Base-by-base conservation (phyloP, 176 grass and related monocot genomes). In the Musa beccarii region DNA sequence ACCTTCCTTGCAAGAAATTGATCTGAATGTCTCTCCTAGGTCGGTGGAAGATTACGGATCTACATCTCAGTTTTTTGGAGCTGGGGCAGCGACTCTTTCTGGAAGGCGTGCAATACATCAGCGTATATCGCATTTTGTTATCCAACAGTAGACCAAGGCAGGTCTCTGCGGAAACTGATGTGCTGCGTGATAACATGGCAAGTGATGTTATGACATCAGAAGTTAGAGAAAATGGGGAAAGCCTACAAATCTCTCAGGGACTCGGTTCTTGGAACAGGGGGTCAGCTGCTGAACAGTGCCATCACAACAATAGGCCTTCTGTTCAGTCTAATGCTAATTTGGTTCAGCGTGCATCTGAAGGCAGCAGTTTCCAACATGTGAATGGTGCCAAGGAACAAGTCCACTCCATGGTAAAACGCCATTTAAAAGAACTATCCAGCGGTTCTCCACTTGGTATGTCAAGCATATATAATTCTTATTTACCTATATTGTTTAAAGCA, bases 21-120 rank as follows among this genome's bases (percentile, higher is more conserved):
- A 98, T 88, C 76, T 98, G 61, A 98, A 98, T 89, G 75, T 83
- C 52, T 83, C 82, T 29, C 94, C 94, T 71, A 86, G 87, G 76
- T 20, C 74, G 43, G 81, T 84, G 65, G 86, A 87, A 49, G 66
- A 75, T 59, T 73, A 83, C 25, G 72, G 61, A 49, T 72, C 63
- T 34, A 84, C 87, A 55, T 83, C 84, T 53, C 91, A 84, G 34
- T 53, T 62, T 26, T 80, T 77, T 49, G 63, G 78, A 17, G 82
- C 78, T 76, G 83, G 84, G 15, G 62, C 83, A 51, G 78, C 84
- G 25, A 91, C 84, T 66, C 81, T 88, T 54, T 85, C 86, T 80
- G 76, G 84, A 76, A 87, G 88, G 64, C 53, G 79, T 53, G 55
- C 78, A 77, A 84, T 93, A 69, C 85, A 73, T 12, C 76, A 79